A percentile compares a stretch with the other conserved stretches of the same genome.
Conservation (phyloP, 2,329 filamentous ascomycete species). For the Aureobasidium musti region DNA sequence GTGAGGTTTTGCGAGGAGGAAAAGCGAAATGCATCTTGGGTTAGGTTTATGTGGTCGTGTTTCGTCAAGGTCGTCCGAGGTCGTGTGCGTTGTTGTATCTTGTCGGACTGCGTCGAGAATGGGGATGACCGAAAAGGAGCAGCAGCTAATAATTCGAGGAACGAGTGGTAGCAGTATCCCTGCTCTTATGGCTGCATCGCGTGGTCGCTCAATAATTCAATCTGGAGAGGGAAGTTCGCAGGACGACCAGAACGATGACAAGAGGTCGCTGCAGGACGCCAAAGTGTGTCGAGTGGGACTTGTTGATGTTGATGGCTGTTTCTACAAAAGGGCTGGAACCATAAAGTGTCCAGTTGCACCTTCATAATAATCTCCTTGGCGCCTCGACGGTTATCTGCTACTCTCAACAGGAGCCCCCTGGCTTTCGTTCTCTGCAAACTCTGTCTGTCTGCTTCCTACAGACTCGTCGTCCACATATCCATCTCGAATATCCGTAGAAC, state of each 20-base stretch:
- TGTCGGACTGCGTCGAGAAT: neutral
- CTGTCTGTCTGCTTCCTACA: neutral
- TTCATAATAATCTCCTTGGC: slow-evolving; percentile 9
- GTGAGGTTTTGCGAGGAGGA: slow-evolving; percentile 78
- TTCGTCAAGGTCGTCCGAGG: slow-evolving; percentile 21
- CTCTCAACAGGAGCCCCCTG: slow-evolving; percentile 16
- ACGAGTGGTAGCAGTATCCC: slow-evolving; percentile 12
- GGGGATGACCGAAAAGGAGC: slow-evolving; percentile 13
- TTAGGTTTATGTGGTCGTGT: neutral
- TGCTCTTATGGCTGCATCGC: slow-evolving; percentile 24
- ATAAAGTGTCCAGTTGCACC: slow-evolving; percentile 22
- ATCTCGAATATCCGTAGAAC: neutral
- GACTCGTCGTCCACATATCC: neutral
- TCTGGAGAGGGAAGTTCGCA: neutral
- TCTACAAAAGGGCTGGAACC: slow-evolving; percentile 15
- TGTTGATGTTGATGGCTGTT: neutral
- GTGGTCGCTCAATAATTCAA: neutral
- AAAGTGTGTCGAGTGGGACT: neutral
- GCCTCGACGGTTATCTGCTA: slow-evolving; percentile 19
- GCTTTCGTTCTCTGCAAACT: slow-evolving; percentile 5
- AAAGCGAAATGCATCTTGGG: slow-evolving; percentile 79
- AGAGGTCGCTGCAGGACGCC: neutral
- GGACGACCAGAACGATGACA: neutral
- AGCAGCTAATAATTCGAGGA: neutral
- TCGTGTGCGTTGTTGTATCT: slow-evolving; percentile 2